A percentile compares a stretch with the other conserved stretches of the same genome.
Conservation (phyloP, 768 basidiomycete species). For the Termitomyces sp. region DNA sequence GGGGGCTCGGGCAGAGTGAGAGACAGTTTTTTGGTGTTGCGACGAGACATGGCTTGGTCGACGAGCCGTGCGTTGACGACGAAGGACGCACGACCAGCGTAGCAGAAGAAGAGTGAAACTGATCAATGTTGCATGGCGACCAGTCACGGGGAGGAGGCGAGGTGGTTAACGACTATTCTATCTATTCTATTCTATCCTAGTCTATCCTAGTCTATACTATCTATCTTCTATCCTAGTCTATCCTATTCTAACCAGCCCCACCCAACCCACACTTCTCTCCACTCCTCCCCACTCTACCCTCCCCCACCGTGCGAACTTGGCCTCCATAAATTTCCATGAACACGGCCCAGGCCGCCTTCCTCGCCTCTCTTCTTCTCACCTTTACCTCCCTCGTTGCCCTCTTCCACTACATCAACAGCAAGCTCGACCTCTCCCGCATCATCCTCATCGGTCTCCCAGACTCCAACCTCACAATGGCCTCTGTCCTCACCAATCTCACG, state of each 20-base stretch:
- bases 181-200: too few species aligned
- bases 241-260: too few species aligned
- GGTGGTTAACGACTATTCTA: too few species aligned
- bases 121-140: constrained; percentile 7
- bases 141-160: neutral
- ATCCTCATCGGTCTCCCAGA: constrained; percentile 58
- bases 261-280: too few species aligned
- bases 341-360: constrained; percentile 48
- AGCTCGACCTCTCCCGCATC: constrained; percentile 49
- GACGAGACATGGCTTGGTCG: constrained; percentile 30
- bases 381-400: constrained; percentile 42
- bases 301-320: constrained; percentile 9
- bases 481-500: constrained; percentile 20
- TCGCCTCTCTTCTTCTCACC: constrained; percentile 44
- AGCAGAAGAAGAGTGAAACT: constrained; percentile 17
- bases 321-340: constrained; percentile 38
- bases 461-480: constrained; percentile 11
- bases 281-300: neutral
- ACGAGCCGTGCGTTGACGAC: constrained; percentile 17
- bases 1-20: constrained; percentile 61
- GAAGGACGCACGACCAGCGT: constrained; percentile 20
- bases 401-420: constrained; percentile 33
- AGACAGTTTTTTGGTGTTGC: constrained; percentile 77
- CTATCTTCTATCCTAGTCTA: too few species aligned
- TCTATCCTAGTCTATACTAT: too few species aligned